A percentile compares a stretch with the other conserved stretches of the same genome.
These are phyloP conservation scores for Phytophthora sp. DNA, from an alignment of 352 stramenopile species.

Conservation along the genomic window DNA sequence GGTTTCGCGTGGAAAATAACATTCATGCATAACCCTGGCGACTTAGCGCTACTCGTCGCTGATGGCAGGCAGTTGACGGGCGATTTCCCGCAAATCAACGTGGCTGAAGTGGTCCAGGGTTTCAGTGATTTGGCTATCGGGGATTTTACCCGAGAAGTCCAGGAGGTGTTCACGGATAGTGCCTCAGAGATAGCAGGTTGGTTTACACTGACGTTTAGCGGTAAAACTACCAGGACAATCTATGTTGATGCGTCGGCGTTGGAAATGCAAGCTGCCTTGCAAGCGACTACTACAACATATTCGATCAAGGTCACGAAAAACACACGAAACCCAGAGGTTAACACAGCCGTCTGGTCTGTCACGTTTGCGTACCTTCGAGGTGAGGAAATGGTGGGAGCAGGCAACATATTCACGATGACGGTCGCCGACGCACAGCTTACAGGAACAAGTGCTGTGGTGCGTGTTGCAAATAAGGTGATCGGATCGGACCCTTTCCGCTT, in stretches of 20 bases:
- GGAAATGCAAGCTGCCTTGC: slow-evolving; percentile 85
- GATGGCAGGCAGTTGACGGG: slow-evolving; percentile 87
- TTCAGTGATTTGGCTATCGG: slow-evolving; percentile 76
- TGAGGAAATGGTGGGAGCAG: slow-evolving; percentile 91
- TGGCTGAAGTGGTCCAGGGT: slow-evolving; percentile 64
- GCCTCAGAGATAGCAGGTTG: slow-evolving; percentile 58
- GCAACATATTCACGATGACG: slow-evolving; percentile 88
- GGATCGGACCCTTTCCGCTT: slow-evolving; percentile 91
- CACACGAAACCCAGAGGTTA: slow-evolving; percentile 41
- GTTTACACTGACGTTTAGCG: slow-evolving; percentile 93
- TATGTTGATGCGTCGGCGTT: slow-evolving; percentile 73
- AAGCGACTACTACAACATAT: slow-evolving; percentile 84
- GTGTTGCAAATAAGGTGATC: slow-evolving; percentile 85
- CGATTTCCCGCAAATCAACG: slow-evolving; percentile 84
- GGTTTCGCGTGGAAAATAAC: slow-evolving; percentile 93
- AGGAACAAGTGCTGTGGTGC: slow-evolving; percentile 66
- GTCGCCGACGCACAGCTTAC: slow-evolving; percentile 58
- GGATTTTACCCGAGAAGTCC: slow-evolving; percentile 92
- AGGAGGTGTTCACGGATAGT: slow-evolving; percentile 30
- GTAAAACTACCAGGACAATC: slow-evolving; percentile 78
- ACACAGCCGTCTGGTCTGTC: slow-evolving; percentile 91
- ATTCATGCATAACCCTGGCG: slow-evolving; percentile 88
- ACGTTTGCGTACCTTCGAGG: slow-evolving; percentile 94
- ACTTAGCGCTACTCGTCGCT: slow-evolving; percentile 88
- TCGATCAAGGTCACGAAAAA: slow-evolving; percentile 79